A percentile compares a stretch with the other conserved stretches of the same genome.
Conservation (phyloP, 2,329 filamentous ascomycete species). For the Tolypocladium paradoxum region DNA sequence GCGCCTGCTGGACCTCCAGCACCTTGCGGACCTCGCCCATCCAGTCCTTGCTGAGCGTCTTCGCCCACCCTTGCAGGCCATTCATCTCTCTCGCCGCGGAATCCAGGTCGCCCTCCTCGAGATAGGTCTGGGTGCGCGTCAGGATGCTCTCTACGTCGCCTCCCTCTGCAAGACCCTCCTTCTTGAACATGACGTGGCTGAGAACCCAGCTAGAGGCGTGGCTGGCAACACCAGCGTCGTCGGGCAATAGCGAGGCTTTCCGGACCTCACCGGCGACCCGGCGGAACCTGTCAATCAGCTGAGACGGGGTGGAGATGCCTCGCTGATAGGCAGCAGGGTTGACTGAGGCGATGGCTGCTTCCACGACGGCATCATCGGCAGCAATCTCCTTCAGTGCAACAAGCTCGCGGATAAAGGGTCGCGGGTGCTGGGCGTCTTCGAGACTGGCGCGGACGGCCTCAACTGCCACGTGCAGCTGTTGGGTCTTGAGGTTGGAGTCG, state of each 20-base stretch:
- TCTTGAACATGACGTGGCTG: slow-evolving; percentile 94
- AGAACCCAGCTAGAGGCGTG: slow-evolving; percentile 84
- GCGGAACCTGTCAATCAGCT: slow-evolving; percentile 91
- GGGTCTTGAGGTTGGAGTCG: slow-evolving; percentile 81
- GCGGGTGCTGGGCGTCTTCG: slow-evolving; percentile 58
- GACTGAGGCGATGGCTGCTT: slow-evolving; percentile 92
- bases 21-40: slow-evolving; percentile 81
- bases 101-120: slow-evolving; percentile 91
- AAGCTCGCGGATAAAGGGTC: slow-evolving; percentile 84
- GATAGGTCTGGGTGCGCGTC: slow-evolving; percentile 73
- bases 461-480: slow-evolving; percentile 91
- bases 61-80: slow-evolving; percentile 82
- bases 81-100: slow-evolving; percentile 93
- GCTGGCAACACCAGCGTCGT: slow-evolving; percentile 86
- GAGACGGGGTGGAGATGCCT: slow-evolving; percentile 71
- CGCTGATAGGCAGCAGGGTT: slow-evolving; percentile 89
- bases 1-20: slow-evolving; percentile 87
- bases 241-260: slow-evolving; percentile 85
- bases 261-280: slow-evolving; percentile 85
- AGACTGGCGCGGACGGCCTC: slow-evolving; percentile 83
- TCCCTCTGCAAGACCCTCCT: slow-evolving; percentile 72
- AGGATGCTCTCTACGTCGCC: slow-evolving; percentile 91
- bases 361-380: slow-evolving; percentile 71
- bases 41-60: slow-evolving; percentile 91
- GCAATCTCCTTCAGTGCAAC: slow-evolving; percentile 91